Conservation (phyloP, 768 basidiomycete species). For the Lactarius hatsudake region DNA sequence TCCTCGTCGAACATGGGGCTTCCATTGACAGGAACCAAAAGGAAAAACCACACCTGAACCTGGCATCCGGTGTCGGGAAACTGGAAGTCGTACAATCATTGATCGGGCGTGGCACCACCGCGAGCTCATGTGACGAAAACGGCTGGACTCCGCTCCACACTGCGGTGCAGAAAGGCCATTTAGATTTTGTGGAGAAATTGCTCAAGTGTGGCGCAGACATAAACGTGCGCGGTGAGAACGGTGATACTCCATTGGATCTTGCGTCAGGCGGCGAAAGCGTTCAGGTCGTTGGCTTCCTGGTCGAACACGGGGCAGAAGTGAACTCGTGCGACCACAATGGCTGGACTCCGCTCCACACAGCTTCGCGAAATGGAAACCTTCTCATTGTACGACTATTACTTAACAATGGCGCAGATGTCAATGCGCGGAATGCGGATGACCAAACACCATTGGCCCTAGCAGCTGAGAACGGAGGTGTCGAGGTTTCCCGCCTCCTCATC, state of each 20-base stretch:
- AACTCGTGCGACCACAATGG: background rate
- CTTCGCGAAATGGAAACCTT: background rate
- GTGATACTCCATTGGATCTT: background rate
- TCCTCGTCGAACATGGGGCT: too few species aligned
- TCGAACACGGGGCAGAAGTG: background rate
- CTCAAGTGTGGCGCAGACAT: background rate
- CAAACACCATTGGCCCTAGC: background rate
- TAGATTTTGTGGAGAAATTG: background rate
- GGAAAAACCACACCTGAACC: too few species aligned
- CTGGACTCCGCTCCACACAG: background rate
- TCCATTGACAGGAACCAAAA: too few species aligned
- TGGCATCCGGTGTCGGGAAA: too few species aligned
- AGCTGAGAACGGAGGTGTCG: background rate
- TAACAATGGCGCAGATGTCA: background rate
- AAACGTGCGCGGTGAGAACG: background rate
- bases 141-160: too few species aligned
- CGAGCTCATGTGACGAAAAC: too few species aligned
- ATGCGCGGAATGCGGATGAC: background rate
- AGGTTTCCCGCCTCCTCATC: background rate
- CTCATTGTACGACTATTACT: background rate
- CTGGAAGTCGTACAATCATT: too few species aligned
- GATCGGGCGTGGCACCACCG: too few species aligned
- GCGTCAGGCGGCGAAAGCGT: background rate
- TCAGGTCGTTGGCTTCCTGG: background rate
- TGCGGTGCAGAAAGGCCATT: background rate